Evolutionary conservation across 495 filamentous ascomycete species (phyloP).

Genomic region (Bathelium albidoporum): DNA sequence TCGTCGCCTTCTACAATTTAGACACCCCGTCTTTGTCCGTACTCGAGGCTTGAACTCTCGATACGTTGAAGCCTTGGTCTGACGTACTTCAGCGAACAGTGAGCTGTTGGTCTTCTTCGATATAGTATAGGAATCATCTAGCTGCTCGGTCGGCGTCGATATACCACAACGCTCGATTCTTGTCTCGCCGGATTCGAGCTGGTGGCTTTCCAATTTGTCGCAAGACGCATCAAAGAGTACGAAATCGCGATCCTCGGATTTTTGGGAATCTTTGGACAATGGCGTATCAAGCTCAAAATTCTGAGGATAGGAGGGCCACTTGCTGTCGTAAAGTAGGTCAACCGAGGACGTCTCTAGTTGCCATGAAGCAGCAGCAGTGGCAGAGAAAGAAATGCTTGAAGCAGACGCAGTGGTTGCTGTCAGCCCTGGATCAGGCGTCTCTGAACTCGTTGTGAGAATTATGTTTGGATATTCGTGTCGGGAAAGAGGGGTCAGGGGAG

Average conservation of each 20-base stretch:
- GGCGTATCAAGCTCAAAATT: background rate
- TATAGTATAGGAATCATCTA: background rate
- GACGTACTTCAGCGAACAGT: background rate
- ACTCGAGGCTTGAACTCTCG: conserved; percentile 13
- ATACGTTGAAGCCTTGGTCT: too few species aligned
- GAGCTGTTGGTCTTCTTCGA: background rate
- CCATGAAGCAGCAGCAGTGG: background rate
- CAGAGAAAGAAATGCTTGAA: background rate
- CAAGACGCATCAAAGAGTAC: background rate
- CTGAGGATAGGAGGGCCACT: background rate
- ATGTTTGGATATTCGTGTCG: background rate
- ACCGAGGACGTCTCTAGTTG: background rate
- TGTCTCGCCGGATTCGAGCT: background rate
- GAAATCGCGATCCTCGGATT: background rate
- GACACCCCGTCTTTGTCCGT: conserved; percentile 28
- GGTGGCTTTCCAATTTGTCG: background rate
- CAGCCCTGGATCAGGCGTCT: background rate
- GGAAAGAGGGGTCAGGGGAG: background rate
- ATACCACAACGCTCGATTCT: background rate
- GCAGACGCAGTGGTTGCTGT: background rate
- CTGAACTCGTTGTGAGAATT: background rate
- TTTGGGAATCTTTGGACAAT: background rate
- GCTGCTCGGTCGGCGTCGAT: background rate
- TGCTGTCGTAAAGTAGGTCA: background rate
- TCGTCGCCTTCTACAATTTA: conserved; percentile 38